These are phyloP conservation scores for Hevea brasiliensis DNA, from an alignment of 345 rosid genomes.

Conservation along the genomic window DNA sequence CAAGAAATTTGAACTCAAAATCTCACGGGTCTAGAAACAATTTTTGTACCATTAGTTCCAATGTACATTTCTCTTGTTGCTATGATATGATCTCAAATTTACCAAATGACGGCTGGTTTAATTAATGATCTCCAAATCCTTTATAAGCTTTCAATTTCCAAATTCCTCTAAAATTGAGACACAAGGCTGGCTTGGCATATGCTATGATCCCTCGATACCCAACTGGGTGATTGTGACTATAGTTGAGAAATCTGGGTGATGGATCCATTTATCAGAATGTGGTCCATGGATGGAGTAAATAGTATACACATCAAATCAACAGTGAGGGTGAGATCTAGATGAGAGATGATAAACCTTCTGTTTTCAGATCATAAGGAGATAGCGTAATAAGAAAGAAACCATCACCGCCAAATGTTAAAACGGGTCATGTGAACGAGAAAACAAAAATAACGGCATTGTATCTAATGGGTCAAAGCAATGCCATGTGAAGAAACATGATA, in stretches of 20 bases:
- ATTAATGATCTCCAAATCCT: neutral
- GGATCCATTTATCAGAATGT: too few relatives aligned
- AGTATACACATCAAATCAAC: neutral
- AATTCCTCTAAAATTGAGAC: neutral
- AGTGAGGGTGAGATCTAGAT: neutral
- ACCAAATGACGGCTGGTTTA: neutral
- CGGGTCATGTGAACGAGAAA: constrained; percentile 3
- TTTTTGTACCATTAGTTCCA: too few relatives aligned
- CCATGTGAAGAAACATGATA: constrained; percentile 16
- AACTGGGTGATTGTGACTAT: neutral
- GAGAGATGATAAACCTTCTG: neutral
- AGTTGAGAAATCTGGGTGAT: neutral
- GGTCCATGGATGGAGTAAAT: too few relatives aligned
- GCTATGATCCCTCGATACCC: neutral
- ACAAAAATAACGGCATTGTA: constrained; percentile 1
- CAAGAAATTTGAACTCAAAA: too few relatives aligned
- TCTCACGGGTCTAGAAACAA: too few relatives aligned
- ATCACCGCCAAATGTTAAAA: constrained; percentile 5
- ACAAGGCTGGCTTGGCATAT: neutral
- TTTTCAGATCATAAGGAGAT: neutral
- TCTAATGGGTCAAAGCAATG: constrained; percentile 9
- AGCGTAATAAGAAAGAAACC: neutral
- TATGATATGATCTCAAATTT: neutral
- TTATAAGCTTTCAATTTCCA: neutral
- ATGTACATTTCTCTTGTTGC: too few relatives aligned